Evolutionary conservation across 352 stramenopile genomes (phyloP).

Genomic region (Phytophthora constricta): DNA sequence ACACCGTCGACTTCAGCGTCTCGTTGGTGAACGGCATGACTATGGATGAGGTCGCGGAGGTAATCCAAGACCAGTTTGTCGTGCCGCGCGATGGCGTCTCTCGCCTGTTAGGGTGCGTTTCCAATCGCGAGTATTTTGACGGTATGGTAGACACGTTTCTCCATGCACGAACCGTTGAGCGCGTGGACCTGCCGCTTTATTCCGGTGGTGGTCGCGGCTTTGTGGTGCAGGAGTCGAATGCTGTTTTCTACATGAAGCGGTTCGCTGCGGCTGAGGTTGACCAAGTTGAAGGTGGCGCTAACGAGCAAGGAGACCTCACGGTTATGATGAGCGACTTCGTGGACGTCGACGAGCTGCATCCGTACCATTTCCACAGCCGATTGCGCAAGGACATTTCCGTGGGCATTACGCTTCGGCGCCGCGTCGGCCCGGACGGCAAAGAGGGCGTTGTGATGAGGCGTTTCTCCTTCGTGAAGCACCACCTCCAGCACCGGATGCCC

Average conservation of each 20-base stretch:
- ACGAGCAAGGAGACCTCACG: constrained; percentile 36
- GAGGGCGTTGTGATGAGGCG: constrained; percentile 64
- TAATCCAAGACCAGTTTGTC: constrained; percentile 68
- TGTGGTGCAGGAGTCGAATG: constrained; percentile 71
- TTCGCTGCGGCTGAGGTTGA: constrained; percentile 25
- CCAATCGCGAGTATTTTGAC: constrained; percentile 73
- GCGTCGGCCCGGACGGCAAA: constrained; percentile 43
- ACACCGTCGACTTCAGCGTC: constrained; percentile 74
- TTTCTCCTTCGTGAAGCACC: constrained; percentile 74
- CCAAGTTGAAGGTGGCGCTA: constrained; percentile 14
- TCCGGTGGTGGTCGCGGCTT: constrained; percentile 45
- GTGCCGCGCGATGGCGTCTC: constrained; percentile 60
- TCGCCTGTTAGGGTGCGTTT: constrained; percentile 58
- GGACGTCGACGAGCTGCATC: constrained; percentile 67
- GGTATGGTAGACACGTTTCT: constrained; percentile 59
- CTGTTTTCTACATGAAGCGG: constrained; percentile 60
- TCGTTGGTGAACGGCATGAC: constrained; percentile 53
- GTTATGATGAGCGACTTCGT: constrained; percentile 66
- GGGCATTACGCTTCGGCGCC: constrained; percentile 52
- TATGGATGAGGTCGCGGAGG: constrained; percentile 49
- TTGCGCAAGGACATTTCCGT: constrained; percentile 70
- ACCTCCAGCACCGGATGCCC: constrained; percentile 49
- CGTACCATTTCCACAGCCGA: constrained; percentile 48
- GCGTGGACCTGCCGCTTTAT: constrained; percentile 55
- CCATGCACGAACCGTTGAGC: constrained; percentile 66